These are phyloP conservation scores for Apium graveolens DNA, from an alignment of 129 eudicot species.

Conservation along the genomic window DNA sequence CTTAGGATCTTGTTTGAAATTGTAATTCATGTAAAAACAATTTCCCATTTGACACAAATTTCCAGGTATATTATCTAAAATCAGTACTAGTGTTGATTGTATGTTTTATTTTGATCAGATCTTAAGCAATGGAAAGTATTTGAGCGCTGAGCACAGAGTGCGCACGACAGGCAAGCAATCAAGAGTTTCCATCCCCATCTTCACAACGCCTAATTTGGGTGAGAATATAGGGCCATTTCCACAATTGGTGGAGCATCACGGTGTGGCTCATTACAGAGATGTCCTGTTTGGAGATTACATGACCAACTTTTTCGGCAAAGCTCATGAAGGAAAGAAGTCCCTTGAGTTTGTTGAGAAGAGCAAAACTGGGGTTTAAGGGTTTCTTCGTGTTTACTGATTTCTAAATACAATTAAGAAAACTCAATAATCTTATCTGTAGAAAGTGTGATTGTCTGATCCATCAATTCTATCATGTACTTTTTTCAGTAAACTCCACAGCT, in stretches of 20 bases:
- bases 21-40: neutral
- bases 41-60: neutral
- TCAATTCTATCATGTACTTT: neutral
- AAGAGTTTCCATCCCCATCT: slow-evolving; percentile 38
- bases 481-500: neutral
- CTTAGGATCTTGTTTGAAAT: neutral
- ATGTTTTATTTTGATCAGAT: slow-evolving; percentile 17
- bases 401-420: neutral
- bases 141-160: slow-evolving; percentile 42
- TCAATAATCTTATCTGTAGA: neutral
- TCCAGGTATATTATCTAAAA: neutral
- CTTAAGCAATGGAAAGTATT: slow-evolving; percentile 44
- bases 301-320: slow-evolving; percentile 25
- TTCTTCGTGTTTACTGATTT: neutral
- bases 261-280: slow-evolving; percentile 27
- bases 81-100: neutral
- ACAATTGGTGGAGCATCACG: slow-evolving; percentile 27
- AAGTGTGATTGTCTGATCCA: neutral
- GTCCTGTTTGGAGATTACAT: slow-evolving; percentile 22
- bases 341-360: slow-evolving; percentile 23
- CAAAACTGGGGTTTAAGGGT: neutral
- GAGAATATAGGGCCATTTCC: slow-evolving; percentile 27
- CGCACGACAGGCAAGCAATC: slow-evolving; percentile 30
- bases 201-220: slow-evolving; percentile 17
- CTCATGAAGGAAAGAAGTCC: slow-evolving; percentile 41